A percentile compares a stretch with the other conserved stretches of the same genome.
phyloP scores from a whole-genome alignment of 306 rosid genomes.

The Mimosa pudica region DNA sequence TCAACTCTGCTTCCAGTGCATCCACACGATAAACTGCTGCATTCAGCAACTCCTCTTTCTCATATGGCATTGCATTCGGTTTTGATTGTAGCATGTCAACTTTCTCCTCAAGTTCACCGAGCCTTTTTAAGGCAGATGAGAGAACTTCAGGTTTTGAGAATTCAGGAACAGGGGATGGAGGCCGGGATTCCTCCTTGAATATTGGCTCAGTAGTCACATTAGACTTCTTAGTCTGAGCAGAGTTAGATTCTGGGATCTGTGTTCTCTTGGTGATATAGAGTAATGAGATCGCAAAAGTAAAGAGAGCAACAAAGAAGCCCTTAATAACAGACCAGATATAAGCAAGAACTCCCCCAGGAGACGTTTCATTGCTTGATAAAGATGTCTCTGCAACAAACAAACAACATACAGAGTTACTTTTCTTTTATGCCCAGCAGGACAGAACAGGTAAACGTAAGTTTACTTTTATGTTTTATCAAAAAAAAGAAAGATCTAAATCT shows the following conservation, averaged over 20 bases:
- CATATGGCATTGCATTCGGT: slow-evolving; percentile 80
- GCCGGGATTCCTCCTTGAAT: slow-evolving; percentile 53
- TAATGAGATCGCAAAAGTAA: slow-evolving; percentile 46
- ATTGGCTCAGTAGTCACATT: slow-evolving; percentile 33
- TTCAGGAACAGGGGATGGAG: slow-evolving; percentile 62
- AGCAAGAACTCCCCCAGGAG: slow-evolving; percentile 38
- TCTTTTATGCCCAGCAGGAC: slow-evolving; percentile 6
- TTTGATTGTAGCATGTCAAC: slow-evolving; percentile 66
- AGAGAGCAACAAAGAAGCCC: slow-evolving; percentile 60
- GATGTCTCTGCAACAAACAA: slow-evolving; percentile 53
- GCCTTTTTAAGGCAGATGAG: slow-evolving; percentile 63
- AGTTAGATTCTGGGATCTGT: slow-evolving; percentile 32
- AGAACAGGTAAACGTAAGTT: slow-evolving; percentile 22
- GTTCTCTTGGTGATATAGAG: slow-evolving; percentile 40
- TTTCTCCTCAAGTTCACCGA: slow-evolving; percentile 75
- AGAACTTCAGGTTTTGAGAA: slow-evolving; percentile 43
- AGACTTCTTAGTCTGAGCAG: slow-evolving; percentile 37
- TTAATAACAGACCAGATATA: slow-evolving; percentile 50
- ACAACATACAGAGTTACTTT: slow-evolving; percentile 27
- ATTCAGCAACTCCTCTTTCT: slow-evolving; percentile 83
- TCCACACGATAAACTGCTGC: slow-evolving; percentile 91
- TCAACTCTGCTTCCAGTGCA: slow-evolving; percentile 88
- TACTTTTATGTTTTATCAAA: background rate
- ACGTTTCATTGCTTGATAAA: slow-evolving; percentile 33
- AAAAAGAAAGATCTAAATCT: background rate